A percentile compares a stretch with the other conserved stretches of the same genome.
These are phyloP conservation scores for Termitomyces sp. DNA, from an alignment of 768 basidiomycete species.

Conservation along the genomic window DNA sequence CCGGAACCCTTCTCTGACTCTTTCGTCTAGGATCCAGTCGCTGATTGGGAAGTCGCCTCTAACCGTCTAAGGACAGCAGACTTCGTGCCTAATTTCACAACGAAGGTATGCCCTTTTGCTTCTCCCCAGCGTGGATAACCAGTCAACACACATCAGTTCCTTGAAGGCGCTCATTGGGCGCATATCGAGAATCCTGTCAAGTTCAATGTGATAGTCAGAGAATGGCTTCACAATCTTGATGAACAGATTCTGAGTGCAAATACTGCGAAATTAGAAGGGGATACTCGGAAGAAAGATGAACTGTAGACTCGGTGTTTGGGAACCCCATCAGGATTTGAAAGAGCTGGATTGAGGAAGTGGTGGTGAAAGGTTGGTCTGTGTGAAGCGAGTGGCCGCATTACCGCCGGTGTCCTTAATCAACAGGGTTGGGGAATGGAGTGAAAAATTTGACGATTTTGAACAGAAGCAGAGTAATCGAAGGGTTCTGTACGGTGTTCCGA, in stretches of 20 bases:
- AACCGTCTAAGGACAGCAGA: conserved; percentile 30
- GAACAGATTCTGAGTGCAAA: not conserved
- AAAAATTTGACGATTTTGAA: no score
- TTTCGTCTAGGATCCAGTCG: conserved; percentile 39
- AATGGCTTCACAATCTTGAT: conserved; percentile 6
- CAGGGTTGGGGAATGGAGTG: no score
- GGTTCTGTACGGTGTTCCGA: no score
- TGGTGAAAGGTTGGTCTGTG: no score
- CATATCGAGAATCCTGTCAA: conserved; percentile 9
- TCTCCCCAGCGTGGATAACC: not conserved
- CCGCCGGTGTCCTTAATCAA: not conserved
- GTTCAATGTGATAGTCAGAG: conserved; percentile 9
- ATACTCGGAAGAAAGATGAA: not conserved
- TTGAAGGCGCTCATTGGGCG: conserved; percentile 13
- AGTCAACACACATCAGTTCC: not conserved
- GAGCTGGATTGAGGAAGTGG: not conserved
- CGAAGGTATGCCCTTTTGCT: conserved; percentile 24
- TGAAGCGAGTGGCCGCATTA: not conserved
- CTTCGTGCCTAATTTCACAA: conserved; percentile 33
- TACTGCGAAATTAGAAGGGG: not conserved
- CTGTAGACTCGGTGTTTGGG: not conserved
- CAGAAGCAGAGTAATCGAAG: no score
- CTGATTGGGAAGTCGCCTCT: conserved; percentile 32
- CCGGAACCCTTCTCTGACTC: not conserved
- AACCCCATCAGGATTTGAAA: no score